Percentiles rank a stretch among this genome's conserved stretches.
Evolutionary conservation across 176 grass and related monocot species (phyloP).

Genomic region (Stipa capillata): DNA sequence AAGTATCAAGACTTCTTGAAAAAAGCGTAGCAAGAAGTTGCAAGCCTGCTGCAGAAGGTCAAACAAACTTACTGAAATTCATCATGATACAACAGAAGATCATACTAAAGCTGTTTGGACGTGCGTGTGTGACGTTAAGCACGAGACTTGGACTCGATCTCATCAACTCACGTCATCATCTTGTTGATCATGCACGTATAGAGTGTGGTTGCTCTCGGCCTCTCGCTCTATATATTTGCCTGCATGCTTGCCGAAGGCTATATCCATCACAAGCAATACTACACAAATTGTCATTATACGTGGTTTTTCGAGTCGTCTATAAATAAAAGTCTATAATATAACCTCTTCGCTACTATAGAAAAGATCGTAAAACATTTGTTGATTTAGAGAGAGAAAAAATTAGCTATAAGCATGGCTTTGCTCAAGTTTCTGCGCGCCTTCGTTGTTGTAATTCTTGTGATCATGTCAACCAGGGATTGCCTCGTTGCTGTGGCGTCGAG

Average conservation of each 20-base stretch:
- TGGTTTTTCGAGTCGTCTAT: too few species aligned
- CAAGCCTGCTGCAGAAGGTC: not conserved
- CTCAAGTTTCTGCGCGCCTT: not conserved
- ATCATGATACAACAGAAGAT: not conserved
- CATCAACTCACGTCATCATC: not conserved
- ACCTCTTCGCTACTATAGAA: too few species aligned
- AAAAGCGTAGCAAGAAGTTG: not conserved
- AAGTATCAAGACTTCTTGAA: not conserved
- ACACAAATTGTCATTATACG: too few species aligned
- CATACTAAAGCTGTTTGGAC: too few species aligned
- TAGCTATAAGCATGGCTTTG: not conserved
- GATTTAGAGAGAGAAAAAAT: not conserved
- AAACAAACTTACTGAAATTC: too few species aligned
- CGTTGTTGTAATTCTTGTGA: not conserved
- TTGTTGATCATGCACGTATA: not conserved
- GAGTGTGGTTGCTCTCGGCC: too few species aligned
- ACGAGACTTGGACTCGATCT: too few species aligned
- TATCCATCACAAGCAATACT: too few species aligned
- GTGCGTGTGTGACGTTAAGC: not conserved
- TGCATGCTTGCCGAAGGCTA: not conserved
- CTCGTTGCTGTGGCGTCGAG: not conserved
- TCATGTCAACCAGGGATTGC: not conserved
- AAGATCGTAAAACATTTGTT: too few species aligned
- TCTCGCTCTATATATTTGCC: not conserved
- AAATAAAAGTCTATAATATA: too few species aligned